Evolutionary conservation across 768 basidiomycete genomes (phyloP).

Genomic region (Thelephora ganbajun): DNA sequence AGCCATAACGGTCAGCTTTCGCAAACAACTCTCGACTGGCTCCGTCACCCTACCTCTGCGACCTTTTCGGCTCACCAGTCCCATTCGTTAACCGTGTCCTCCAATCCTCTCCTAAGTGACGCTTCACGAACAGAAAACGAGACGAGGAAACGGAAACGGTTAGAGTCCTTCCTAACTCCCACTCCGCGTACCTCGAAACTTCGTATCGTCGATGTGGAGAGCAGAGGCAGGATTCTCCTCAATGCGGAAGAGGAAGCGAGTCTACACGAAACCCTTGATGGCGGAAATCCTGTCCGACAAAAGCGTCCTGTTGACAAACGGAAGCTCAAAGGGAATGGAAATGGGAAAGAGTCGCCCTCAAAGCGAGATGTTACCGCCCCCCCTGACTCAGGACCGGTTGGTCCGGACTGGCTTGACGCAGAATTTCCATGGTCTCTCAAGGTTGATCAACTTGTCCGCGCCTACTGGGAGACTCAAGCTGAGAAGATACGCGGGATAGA

Average conservation of each 20-base stretch:
- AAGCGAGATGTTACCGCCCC: slow-evolving; percentile 14
- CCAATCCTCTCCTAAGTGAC: slow-evolving; percentile 12
- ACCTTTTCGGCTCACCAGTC: slow-evolving; percentile 22
- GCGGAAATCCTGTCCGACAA: slow-evolving; percentile 18
- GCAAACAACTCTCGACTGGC: slow-evolving; percentile 45
- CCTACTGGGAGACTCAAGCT: slow-evolving; percentile 38
- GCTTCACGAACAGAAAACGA: slow-evolving; percentile 31
- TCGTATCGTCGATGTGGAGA: slow-evolving; percentile 50
- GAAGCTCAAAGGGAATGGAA: slow-evolving; percentile 20
- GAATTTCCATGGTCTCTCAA: slow-evolving; percentile 69
- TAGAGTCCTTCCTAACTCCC: slow-evolving; percentile 45
- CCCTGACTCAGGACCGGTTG: slow-evolving; percentile 17
- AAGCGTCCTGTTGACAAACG: slow-evolving; percentile 29
- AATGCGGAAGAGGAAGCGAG: slow-evolving; percentile 31
- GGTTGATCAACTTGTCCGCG: slow-evolving; percentile 37
- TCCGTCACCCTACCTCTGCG: slow-evolving; percentile 14
- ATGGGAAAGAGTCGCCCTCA: background rate
- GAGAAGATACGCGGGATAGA: slow-evolving; percentile 55
- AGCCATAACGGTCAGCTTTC: slow-evolving; percentile 10
- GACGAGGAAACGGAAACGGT: slow-evolving; percentile 47
- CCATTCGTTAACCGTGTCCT: slow-evolving; percentile 18
- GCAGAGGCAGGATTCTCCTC: slow-evolving; percentile 57
- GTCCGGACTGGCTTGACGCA: slow-evolving; percentile 66
- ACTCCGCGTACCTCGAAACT: slow-evolving; percentile 26
- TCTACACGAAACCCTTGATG: slow-evolving; percentile 7